Percentiles rank a stretch among this genome's conserved stretches.
Evolutionary conservation across 2,329 filamentous ascomycete genomes (phyloP).

Genomic region (Hymenoscyphus occultus): DNA sequence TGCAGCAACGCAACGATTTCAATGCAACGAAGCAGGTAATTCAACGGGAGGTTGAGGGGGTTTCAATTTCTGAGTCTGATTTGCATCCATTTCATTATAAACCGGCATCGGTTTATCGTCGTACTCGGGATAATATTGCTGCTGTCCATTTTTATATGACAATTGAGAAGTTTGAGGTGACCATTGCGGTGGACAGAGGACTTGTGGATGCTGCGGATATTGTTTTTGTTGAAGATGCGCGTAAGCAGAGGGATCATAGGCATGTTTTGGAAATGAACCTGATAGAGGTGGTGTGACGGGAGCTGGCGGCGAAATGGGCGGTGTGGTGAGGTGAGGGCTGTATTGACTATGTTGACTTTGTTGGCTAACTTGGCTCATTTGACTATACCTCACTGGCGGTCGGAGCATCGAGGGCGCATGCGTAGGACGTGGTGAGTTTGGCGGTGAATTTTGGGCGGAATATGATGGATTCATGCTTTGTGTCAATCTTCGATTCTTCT

Average conservation of each 20-base stretch:
- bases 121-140: slow-evolving; percentile 8
- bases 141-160: slow-evolving; percentile 6
- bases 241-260: slow-evolving; percentile 11
- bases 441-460: slow-evolving; percentile 11
- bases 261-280: slow-evolving; percentile 8
- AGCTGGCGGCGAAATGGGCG: slow-evolving; percentile 5
- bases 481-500: slow-evolving; percentile 25
- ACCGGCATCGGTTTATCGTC: slow-evolving; percentile 14
- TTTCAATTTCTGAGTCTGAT: slow-evolving; percentile 8
- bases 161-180: slow-evolving; percentile 15
- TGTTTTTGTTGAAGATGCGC: slow-evolving; percentile 2
- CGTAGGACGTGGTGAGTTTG: slow-evolving; percentile 9
- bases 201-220: not conserved
- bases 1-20: not conserved
- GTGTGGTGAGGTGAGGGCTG: not conserved
- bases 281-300: slow-evolving; percentile 10
- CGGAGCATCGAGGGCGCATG: slow-evolving; percentile 4
- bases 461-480: slow-evolving; percentile 11
- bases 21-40: slow-evolving; percentile 1
- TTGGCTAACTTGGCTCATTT: slow-evolving; percentile 6
- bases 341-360: slow-evolving; percentile 1
- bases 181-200: slow-evolving; percentile 14
- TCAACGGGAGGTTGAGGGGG: not conserved
- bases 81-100: slow-evolving; percentile 16
- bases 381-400: slow-evolving; percentile 1